A percentile compares a stretch with the other conserved stretches of the same genome.
Conservation (phyloP, 345 rosid genomes). For the Dipteronia sinensis region DNA sequence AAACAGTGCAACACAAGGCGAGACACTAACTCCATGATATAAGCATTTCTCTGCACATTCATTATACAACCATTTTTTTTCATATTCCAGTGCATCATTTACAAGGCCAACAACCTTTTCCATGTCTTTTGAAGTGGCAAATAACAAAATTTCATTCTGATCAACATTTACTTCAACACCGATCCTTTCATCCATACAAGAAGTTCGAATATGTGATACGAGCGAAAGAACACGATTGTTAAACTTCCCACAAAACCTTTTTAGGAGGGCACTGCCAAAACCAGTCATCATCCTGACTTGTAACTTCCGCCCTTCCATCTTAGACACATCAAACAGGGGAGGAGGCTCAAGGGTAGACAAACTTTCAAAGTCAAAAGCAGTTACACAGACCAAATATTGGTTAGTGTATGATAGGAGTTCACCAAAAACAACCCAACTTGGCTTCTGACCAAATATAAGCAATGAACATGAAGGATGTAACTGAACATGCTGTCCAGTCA, state of each 20-base stretch:
- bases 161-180: constrained; percentile 58
- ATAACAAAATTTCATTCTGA: constrained; percentile 65
- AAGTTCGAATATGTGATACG: constrained; percentile 49
- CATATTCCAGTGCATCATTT: constrained; percentile 53
- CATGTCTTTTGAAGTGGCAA: constrained; percentile 54
- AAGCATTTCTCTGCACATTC: constrained; percentile 76
- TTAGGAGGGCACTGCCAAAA: constrained; percentile 58
- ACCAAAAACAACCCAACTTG: constrained; percentile 86
- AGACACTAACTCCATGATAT: constrained; percentile 56
- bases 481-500: constrained; percentile 71
- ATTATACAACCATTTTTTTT: constrained; percentile 59
- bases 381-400: constrained; percentile 85
- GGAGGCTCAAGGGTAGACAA: constrained; percentile 61
- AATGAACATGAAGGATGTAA: constrained; percentile 88
- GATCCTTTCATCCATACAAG: constrained; percentile 63
- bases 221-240: constrained; percentile 55
- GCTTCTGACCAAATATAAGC: constrained; percentile 75
- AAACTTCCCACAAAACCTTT: constrained; percentile 75
- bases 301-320: constrained; percentile 59
- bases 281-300: constrained; percentile 56
- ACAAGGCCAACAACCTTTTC: constrained; percentile 56
- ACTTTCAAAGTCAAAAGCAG: constrained; percentile 72
- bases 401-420: constrained; percentile 62
- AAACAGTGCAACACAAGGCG: constrained; percentile 66
- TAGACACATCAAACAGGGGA: constrained; percentile 61